Base-by-base conservation (phyloP, 148 eudicot genomes). In the Rhododendron simsii region DNA sequence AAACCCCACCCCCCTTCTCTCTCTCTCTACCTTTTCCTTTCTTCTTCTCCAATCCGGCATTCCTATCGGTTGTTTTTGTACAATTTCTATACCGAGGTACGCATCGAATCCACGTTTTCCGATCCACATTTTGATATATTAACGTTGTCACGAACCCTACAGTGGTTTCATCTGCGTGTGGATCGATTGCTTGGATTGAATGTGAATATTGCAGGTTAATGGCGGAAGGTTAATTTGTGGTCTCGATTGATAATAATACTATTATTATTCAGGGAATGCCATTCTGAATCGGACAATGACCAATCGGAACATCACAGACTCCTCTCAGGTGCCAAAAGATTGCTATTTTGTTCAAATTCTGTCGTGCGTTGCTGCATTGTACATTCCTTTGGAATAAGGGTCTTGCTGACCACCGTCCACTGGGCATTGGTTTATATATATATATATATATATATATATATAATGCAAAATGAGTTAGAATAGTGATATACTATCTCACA, bases 271-370 rank as follows among this genome's bases (percentile, higher is more conserved):
- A 50, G 78, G 35, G 85, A 84, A 84, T 84, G 85, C 61, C 55
- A 48, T 71, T 84, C 63, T 84, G 45, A 71, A 30, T 71, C 30
- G 26, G 81, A 84, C 50, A 18, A 84, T 76, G 81, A 55, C 71
- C 35, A 82, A 63, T 12, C 59, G 53, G 10, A 33, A 3, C 65
- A 33, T 45, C 7, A 71, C 76, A 4, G 86, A 84, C 30, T 53
- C 86, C 35, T 74, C 69, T 74, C 86, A 84, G 86, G 86, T 84
- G 44, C 69, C 57, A 51, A 74, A 55, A 67, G 8, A 53, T 39
- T 2, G 28, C 7, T 37, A 3, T 81, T 59, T 26, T 10, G 16
- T 21, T 39, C 35, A 39, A 39, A 63, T 13, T 26, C 2, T 55
- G 7, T 55, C 23, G 21, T 7, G 16, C 61, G 18, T 55, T 55